Base-by-base conservation (phyloP, 805 yeast genomes). In the Cyberlindnera xylosilytica region DNA sequence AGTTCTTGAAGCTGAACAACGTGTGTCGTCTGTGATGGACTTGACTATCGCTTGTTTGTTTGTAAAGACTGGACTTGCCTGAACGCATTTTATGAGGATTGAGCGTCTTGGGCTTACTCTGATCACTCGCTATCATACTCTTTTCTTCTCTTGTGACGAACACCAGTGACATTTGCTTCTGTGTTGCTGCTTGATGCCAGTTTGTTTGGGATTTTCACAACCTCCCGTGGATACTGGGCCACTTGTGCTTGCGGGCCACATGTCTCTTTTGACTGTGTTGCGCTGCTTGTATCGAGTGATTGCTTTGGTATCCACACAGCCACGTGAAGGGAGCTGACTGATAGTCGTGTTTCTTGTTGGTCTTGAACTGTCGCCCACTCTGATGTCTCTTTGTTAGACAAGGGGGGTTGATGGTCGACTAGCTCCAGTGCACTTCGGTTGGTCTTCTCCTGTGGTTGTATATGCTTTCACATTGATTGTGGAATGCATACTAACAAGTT, bases 101-200 rank as follows among this genome's bases (percentile, higher is more conserved):
- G 38, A 39, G 38, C 34, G 38, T 39, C 37, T 32, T 34, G 35
- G 20, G 28, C 31, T 36, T 29, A 36, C 39, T 36, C 34, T 28
- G 22, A 26, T 10, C 8, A 12, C 32, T 8, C 24, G 12, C 10
- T 7, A 8, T 22, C 24, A 22, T 22, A 10, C n/a, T n/a, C n/a
- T n/a, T n/a, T n/a, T n/a, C n/a, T n/a, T n/a, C n/a, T n/a, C n/a
- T n/a, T n/a, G n/a, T n/a, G n/a, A n/a, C n/a, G n/a, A n/a, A n/a
- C n/a, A n/a, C n/a, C n/a, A n/a, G n/a, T n/a, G n/a, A n/a, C n/a
- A n/a, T n/a, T n/a, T n/a, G n/a, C n/a, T n/a, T n/a, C n/a, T n/a
- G 24, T 12, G 34, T 36, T 45, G 70, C 80, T 75, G 79, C 62
- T 47, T 68, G 73, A 70, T 64, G 63, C 80, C 80, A 71, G 71